phyloP scores from a whole-genome alignment of 257 asterid genomes.

The Avicennia marina region DNA sequence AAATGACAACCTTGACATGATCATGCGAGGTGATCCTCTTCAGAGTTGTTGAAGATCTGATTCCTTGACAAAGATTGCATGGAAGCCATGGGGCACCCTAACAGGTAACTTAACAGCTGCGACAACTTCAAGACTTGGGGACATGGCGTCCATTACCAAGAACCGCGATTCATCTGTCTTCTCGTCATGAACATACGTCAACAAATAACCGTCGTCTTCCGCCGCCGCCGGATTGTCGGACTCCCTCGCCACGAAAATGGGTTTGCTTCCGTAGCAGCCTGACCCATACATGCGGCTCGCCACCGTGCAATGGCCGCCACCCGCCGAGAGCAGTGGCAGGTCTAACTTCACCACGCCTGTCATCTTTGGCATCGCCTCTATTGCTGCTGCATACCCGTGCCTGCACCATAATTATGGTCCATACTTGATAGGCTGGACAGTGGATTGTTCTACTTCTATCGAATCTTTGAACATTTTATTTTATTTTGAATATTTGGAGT shows the following conservation, averaged over 20 bases:
- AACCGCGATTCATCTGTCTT: constrained; percentile 15
- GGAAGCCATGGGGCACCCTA: constrained; percentile 57
- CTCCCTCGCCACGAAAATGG: constrained; percentile 11
- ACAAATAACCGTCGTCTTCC: constrained; percentile 54
- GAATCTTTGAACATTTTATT: neutral
- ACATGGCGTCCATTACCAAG: constrained; percentile 27
- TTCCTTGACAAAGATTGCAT: constrained; percentile 37
- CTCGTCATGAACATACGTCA: constrained; percentile 31
- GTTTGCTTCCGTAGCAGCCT: constrained; percentile 24
- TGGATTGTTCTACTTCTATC: neutral
- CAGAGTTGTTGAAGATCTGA: too few relatives aligned
- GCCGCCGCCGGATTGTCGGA: constrained; percentile 8
- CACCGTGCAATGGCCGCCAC: constrained; percentile 17
- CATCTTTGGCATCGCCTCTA: constrained; percentile 10
- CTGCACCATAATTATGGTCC: neutral
- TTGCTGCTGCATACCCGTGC: constrained; percentile 18
- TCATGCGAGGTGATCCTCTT: too few relatives aligned
- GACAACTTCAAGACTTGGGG: constrained; percentile 40
- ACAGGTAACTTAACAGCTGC: constrained; percentile 45
- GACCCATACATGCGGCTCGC: constrained; percentile 20
- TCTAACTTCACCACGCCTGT: constrained; percentile 22
- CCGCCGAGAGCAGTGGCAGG: neutral
- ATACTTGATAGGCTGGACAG: too few relatives aligned
- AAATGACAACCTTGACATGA: too few relatives aligned
- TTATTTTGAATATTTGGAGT: neutral